Base-by-base conservation (phyloP, 2,329 filamentous ascomycete species). In the Thielaviopsis euricoi region DNA sequence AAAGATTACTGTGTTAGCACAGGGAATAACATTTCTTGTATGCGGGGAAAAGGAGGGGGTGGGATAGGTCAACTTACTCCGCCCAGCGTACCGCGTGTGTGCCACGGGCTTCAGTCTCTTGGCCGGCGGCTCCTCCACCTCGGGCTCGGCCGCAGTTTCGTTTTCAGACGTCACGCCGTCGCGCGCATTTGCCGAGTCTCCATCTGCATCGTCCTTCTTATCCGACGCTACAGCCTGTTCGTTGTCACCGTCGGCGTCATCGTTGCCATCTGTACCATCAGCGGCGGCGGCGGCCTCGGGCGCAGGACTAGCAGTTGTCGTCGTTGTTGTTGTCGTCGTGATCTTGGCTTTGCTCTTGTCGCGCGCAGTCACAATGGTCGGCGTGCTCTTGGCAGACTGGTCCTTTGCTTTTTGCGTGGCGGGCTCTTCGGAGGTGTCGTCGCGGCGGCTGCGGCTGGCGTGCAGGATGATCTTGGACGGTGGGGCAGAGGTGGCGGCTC, bases 381-480 rank as follows among this genome's bases (percentile, higher is more conserved):
- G 19, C 1, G 50, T 26, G 9, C 29, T 33, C 29, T 33, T 33
- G 29, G 29, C 29, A 10, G 29, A 2, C 7, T 33, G 29, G 29
- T 7, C 43, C 52, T 25, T 57, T 60, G 10, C 26, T 10, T 19
- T 52, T 40, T 21, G 49, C 49, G 13, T 22, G 19, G 2, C 58
- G n/a, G 52, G 55, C 5, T 56, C 57, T 17, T 55, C 59, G 2
- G 56, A 53, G 7, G 55, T 55, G 23, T 55, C 48, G 26, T 60
- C 55, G 17, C 48, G 55, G 15, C 46, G 46, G 23, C 49, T 60
- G 12, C 55, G 51, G 64, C 81, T 82, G 57, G 89, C 78, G 62
- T 83, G 84, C 53, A 89, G 79, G 21, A 83, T 90, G 58, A 91
- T 82, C 67, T 81, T 86, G 21, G 53, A 56, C 12, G 53, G 46